Conservation (phyloP, 1,284 basidiomycete species). For the Exobasidium cylindrosporum region DNA sequence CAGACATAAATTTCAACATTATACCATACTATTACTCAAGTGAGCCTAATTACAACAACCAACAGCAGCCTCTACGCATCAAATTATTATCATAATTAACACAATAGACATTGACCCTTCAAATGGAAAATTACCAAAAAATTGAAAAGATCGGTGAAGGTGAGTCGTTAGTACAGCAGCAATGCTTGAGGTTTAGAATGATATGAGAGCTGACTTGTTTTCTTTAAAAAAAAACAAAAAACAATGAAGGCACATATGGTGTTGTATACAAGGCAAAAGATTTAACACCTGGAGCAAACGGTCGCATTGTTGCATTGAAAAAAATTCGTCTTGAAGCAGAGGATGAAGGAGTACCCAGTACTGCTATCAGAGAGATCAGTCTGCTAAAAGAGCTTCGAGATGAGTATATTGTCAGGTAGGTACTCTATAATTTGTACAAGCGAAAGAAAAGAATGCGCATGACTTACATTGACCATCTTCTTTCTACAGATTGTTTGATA, state of each 20-base stretch:
- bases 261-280: conserved; percentile 73
- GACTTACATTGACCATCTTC: background rate
- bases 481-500: conserved; percentile 79
- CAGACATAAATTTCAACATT: too few species aligned
- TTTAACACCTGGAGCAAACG: conserved; percentile 67
- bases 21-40: too few species aligned
- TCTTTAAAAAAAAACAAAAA: too few species aligned
- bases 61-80: background rate
- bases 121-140: conserved; percentile 62
- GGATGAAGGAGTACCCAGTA: conserved; percentile 95
- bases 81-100: too few species aligned
- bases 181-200: too few species aligned
- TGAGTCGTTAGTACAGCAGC: conserved; percentile 11
- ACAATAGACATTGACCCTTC: too few species aligned
- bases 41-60: background rate
- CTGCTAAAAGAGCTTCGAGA: conserved; percentile 93
- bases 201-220: too few species aligned
- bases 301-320: conserved; percentile 62
- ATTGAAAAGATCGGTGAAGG: conserved; percentile 68
- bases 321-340: conserved; percentile 98
- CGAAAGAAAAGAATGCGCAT: background rate
- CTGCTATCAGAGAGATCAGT: conserved; percentile 95
- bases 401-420: conserved; percentile 77
- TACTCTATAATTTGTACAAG: background rate
- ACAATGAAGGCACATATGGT: conserved; percentile 81